Percentiles rank a stretch among this genome's conserved stretches.
Conservation (phyloP, 768 basidiomycete genomes). For the Lactifluus rugatus region DNA sequence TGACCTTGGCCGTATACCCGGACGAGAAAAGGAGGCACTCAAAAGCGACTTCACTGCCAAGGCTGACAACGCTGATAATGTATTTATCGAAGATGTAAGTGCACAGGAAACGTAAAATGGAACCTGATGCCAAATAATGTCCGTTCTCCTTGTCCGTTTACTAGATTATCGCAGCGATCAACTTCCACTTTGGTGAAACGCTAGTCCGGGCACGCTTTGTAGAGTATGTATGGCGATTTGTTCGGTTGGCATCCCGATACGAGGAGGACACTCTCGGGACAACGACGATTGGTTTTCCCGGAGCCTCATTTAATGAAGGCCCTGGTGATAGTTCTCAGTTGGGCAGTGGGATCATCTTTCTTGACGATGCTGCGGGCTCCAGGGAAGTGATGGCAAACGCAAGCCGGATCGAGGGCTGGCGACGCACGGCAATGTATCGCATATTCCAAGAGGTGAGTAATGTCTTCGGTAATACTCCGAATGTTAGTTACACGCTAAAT, state of each 20-base stretch:
- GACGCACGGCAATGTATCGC: slow-evolving; percentile 70
- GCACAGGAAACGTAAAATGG: not conserved
- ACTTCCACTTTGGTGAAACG: slow-evolving; percentile 86
- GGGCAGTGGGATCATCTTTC: slow-evolving; percentile 75
- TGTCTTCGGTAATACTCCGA: not conserved
- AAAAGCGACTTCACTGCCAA: slow-evolving; percentile 49
- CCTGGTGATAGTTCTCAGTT: slow-evolving; percentile 38
- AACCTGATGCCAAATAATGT: not conserved
- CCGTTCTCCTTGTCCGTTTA: not conserved
- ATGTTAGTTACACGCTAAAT: not conserved
- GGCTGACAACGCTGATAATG: slow-evolving; percentile 58
- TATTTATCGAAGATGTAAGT: slow-evolving; percentile 92
- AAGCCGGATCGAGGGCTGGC: slow-evolving; percentile 89
- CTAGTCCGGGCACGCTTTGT: slow-evolving; percentile 82
- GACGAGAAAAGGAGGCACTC: slow-evolving; percentile 36
- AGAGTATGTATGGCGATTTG: slow-evolving; percentile 82
- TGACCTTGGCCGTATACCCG: slow-evolving; percentile 48
- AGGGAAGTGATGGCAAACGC: slow-evolving; percentile 71
- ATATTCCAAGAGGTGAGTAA: slow-evolving; percentile 60
- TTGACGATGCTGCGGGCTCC: slow-evolving; percentile 53
- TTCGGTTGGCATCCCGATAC: slow-evolving; percentile 81
- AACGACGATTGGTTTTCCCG: slow-evolving; percentile 70
- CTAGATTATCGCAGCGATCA: slow-evolving; percentile 77
- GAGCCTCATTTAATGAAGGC: slow-evolving; percentile 39
- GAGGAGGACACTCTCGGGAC: slow-evolving; percentile 71